Conservation (phyloP, 1,139 yeast genomes). For the Candida sp. region DNA sequence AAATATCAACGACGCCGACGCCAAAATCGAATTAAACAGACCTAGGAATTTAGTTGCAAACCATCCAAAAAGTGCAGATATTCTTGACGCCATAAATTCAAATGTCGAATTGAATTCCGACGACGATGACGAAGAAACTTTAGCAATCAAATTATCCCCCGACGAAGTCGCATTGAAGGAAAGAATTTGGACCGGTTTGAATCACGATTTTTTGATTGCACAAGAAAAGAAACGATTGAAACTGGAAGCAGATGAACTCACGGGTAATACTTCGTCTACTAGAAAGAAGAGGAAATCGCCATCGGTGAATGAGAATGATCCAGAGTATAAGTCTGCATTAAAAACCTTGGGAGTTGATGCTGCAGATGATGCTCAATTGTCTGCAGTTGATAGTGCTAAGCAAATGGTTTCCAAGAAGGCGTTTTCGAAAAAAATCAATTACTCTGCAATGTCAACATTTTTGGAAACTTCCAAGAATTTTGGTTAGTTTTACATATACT, state of each 20-base stretch:
- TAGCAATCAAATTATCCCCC: slow-evolving; percentile 53
- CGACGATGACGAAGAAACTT: slow-evolving; percentile 81
- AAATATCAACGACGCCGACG: slow-evolving; percentile 1
- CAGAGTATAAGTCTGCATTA: slow-evolving; percentile 29
- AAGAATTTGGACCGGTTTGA: slow-evolving; percentile 82
- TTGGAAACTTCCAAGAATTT: slow-evolving; percentile 1
- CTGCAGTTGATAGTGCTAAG: slow-evolving; percentile 74
- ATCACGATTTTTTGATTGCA: slow-evolving; percentile 79
- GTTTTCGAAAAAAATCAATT: slow-evolving; percentile 84
- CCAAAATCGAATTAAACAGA: slow-evolving; percentile 13
- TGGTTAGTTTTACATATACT: not conserved
- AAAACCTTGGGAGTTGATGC: slow-evolving; percentile 40
- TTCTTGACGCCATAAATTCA: slow-evolving; percentile 53
- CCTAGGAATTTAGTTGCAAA: slow-evolving; percentile 51
- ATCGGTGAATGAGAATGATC: slow-evolving; percentile 8
- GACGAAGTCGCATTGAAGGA: slow-evolving; percentile 72
- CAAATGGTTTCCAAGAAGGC: slow-evolving; percentile 66
- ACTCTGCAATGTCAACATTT: slow-evolving; percentile 17
- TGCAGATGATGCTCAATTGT: slow-evolving; percentile 37
- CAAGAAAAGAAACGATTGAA: slow-evolving; percentile 85
- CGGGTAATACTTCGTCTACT: slow-evolving; percentile 61
- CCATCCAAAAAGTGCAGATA: slow-evolving; percentile 54
- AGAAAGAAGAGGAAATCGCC: slow-evolving; percentile 36
- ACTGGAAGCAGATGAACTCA: slow-evolving; percentile 79
- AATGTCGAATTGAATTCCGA: slow-evolving; percentile 57